phyloP scores from a whole-genome alignment of 2,329 filamentous ascomycete genomes.

The Sporothrix humicola region DNA sequence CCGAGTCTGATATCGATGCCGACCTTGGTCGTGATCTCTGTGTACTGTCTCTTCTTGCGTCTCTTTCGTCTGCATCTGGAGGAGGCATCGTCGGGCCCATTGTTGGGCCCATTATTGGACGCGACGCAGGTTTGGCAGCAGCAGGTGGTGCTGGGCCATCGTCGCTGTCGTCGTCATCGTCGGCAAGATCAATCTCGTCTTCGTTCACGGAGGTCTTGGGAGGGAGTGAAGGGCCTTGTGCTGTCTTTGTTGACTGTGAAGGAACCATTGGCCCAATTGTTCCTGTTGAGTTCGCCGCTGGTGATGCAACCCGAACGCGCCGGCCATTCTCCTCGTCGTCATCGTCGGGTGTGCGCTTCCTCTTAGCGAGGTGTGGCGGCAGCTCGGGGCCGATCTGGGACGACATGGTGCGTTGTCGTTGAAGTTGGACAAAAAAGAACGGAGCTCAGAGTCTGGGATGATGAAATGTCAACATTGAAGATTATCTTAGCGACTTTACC shows the following conservation, averaged over 20 bases:
- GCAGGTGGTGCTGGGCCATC: conserved; percentile 28
- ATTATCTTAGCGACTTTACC: conserved; percentile 10
- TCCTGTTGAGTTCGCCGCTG: background rate
- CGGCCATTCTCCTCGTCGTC: conserved; percentile 44
- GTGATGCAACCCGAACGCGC: conserved; percentile 30
- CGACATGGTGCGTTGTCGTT: conserved; percentile 53
- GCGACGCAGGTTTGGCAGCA: background rate
- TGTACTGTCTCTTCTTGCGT: conserved; percentile 49
- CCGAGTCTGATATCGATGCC: conserved; percentile 44
- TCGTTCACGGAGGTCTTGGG: conserved; percentile 42
- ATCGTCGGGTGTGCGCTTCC: conserved; percentile 61
- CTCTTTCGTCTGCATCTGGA: conserved; percentile 31
- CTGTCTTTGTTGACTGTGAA: conserved; percentile 26
- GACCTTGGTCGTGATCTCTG: conserved; percentile 35
- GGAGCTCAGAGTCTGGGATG: too few species aligned
- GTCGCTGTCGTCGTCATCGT: conserved; percentile 45
- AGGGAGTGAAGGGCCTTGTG: conserved; percentile 40
- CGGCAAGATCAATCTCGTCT: conserved; percentile 51
- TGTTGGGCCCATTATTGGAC: conserved; percentile 26
- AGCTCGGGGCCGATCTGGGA: conserved; percentile 72
- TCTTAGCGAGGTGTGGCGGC: conserved; percentile 69
- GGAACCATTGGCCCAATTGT: conserved; percentile 47
- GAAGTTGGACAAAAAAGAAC: background rate
- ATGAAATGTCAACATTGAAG: background rate
- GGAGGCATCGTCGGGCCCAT: conserved; percentile 39